Base-by-base conservation (phyloP, 1,284 basidiomycete genomes). In the Bothia castanella region DNA sequence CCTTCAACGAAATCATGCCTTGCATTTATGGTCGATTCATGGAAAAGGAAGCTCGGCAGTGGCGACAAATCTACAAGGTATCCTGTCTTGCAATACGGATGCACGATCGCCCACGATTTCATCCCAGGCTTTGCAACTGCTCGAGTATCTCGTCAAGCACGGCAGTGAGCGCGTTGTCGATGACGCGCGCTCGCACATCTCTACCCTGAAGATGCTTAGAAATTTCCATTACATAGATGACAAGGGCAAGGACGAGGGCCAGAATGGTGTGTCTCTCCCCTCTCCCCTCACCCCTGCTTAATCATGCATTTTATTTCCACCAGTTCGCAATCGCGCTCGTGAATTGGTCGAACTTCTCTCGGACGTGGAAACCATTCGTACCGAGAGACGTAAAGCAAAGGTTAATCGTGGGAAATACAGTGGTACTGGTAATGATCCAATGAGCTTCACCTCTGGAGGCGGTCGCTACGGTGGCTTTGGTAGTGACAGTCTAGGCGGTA, bases 1-100 rank as follows among this genome's bases (percentile, higher is more conserved):
- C 96, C 61, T 99, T 99, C 74, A 99, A 99, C 72, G 97, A 99
- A 75, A 94, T 99, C 66, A 98, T 99, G 94, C 96, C 97, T 3
- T 88, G 86, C 64, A 97, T 98, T 62, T 99, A 97, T 71, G 80
- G 87, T 5, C 83, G 91, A 23, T 93, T 93, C 71, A 94, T 94
- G 91, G 91, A 95, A 71, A 98, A 97, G 74, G 97, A 99, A 70
- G 97, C 97, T 0, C 78, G 89, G 27, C 93, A 99, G 68, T 99
- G 96, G 96, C 79, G 96, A 36, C 95, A 99, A 72, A 99, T 99
- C 57, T 99, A 99, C 82, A 99, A 99, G 79, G 92, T 86, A 35
- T 30, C 2, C 25, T 4, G 13, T 45, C 40, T 41, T 36, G 12
- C 14, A n/a, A 20, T 29, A 3, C 1, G 2, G 29, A 17, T 42